These are phyloP conservation scores for Arxiozyma telluris DNA, from an alignment of 1,139 yeast species.

Conservation along the genomic window DNA sequence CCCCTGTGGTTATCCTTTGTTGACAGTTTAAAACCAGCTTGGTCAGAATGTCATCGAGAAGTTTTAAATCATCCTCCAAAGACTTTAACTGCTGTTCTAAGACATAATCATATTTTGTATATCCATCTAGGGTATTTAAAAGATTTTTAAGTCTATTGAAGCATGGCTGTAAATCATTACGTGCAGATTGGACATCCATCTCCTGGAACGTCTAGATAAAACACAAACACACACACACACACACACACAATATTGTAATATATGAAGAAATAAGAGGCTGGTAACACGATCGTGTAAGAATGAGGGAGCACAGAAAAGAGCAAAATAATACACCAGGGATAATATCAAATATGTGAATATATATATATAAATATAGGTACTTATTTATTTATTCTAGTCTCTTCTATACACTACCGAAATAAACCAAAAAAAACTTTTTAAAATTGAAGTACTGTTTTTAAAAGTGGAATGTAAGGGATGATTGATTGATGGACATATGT, in stretches of 20 bases:
- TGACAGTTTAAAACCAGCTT: not conserved
- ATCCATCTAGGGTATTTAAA: slow-evolving; percentile 2
- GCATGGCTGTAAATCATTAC: slow-evolving; percentile 3
- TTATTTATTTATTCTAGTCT: not conserved
- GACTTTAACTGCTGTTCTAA: not conserved
- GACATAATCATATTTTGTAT: not conserved
- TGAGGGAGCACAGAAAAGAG: no score
- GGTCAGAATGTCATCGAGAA: not conserved
- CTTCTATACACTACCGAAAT: not conserved
- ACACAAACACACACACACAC: not conserved
- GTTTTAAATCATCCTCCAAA: slow-evolving; percentile 1
- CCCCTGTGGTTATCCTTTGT: not conserved
- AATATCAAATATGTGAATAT: not conserved
- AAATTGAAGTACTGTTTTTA: not conserved
- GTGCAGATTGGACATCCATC: slow-evolving; percentile 1
- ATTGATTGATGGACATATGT: not conserved
- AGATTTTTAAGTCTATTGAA: slow-evolving; percentile 2
- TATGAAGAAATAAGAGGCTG: not conserved
- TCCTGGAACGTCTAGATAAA: not conserved
- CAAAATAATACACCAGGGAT: not conserved
- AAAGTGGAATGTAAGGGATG: not conserved
- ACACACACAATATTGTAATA: not conserved
- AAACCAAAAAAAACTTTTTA: no score
- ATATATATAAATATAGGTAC: no score
- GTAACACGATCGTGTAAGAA: not conserved